These are phyloP conservation scores for Chaetoceros tenuissimus DNA, from an alignment of 108 stramenopile genomes.

Conservation along the genomic window DNA sequence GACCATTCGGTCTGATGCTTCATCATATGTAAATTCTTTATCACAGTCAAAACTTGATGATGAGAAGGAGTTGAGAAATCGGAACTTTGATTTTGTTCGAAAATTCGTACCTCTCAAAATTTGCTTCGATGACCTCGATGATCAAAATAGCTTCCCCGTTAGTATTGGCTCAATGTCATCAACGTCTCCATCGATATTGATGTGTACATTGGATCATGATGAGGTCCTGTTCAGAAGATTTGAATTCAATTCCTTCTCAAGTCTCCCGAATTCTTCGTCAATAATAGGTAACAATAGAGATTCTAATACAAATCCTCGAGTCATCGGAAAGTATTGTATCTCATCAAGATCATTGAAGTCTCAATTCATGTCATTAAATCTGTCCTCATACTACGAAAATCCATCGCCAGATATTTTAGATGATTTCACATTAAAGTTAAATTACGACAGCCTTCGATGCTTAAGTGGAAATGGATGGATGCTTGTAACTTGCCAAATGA, in stretches of 20 bases:
- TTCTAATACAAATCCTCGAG: no score
- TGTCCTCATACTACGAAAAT: no score
- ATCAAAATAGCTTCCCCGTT: background rate
- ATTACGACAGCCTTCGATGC: background rate
- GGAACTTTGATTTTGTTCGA: background rate
- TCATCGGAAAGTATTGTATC: no score
- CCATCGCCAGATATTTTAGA: no score
- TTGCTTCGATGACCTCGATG: background rate
- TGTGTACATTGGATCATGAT: background rate
- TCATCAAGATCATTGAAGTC: no score
- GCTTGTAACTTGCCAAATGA: background rate
- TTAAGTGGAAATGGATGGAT: background rate
- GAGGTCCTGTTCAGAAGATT: background rate
- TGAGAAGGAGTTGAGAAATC: slow-evolving; percentile 8
- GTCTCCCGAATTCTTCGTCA: no score
- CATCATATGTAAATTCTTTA: slow-evolving; percentile 13
- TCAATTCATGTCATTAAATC: no score
- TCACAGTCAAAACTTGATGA: slow-evolving; percentile 20
- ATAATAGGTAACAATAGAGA: background rate
- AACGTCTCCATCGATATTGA: background rate
- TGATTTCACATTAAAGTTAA: no score
- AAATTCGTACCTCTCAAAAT: background rate
- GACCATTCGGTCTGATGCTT: slow-evolving; percentile 23
- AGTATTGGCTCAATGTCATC: background rate
- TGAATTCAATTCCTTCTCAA: background rate